Conservation (phyloP, 305 asterid genomes). For the Fraxinus ornus region DNA sequence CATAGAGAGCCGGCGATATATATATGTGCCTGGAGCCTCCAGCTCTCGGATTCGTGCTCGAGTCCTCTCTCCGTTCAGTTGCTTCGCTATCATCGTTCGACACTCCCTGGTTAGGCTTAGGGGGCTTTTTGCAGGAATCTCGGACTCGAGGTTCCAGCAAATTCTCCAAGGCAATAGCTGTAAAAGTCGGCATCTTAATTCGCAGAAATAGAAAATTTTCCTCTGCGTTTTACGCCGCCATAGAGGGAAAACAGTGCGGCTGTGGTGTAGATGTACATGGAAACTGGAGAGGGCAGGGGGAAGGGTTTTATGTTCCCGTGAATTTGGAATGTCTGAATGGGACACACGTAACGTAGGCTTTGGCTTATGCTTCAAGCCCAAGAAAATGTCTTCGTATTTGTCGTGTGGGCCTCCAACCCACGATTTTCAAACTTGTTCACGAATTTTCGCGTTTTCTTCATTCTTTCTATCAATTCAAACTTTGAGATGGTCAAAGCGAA, state of each 20-base stretch:
- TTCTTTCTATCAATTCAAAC: neutral
- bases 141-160: slow-evolving; percentile 55
- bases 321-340: neutral
- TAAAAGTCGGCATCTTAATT: slow-evolving; percentile 57
- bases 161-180: slow-evolving; percentile 52
- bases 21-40: slow-evolving; percentile 51
- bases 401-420: neutral
- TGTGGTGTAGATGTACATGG: neutral
- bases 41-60: slow-evolving; percentile 4
- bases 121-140: slow-evolving; percentile 36
- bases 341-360: neutral
- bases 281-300: neutral
- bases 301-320: neutral
- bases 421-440: neutral
- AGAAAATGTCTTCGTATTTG: neutral
- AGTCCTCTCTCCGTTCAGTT: neutral
- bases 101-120: slow-evolving; percentile 20
- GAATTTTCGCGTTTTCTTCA: neutral
- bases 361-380: slow-evolving; percentile 2
- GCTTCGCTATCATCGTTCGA: neutral
- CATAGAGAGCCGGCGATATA: slow-evolving; percentile 67
- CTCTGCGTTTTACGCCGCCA: neutral
- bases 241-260: neutral
- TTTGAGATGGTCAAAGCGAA: neutral
- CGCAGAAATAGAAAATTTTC: neutral